phyloP scores from a whole-genome alignment of 371 early-diverging fungal genomes.

The Rhizopus arrhizus region DNA sequence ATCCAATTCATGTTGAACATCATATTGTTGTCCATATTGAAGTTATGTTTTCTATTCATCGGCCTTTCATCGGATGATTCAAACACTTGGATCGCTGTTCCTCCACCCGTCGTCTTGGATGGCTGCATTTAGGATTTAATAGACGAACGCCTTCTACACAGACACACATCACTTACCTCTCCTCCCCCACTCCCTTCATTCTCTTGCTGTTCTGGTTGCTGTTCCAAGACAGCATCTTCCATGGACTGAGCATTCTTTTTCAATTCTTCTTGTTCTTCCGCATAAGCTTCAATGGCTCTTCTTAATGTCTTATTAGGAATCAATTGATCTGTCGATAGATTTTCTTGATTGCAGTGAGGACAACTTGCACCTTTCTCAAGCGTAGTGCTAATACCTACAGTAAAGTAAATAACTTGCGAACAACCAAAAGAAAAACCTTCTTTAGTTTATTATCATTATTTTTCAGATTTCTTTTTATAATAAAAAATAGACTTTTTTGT shows the following conservation, averaged over 20 bases:
- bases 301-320: slow-evolving; percentile 44
- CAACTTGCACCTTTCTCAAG: slow-evolving; percentile 38
- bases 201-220: slow-evolving; percentile 5
- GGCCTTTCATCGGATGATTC: slow-evolving; percentile 35
- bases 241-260: slow-evolving; percentile 25
- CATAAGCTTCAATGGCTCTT: slow-evolving; percentile 33
- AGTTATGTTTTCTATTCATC: slow-evolving; percentile 24
- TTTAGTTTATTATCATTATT: slow-evolving; percentile 3
- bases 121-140: background rate
- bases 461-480: slow-evolving; percentile 6
- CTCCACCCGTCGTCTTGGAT: slow-evolving; percentile 7
- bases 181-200: background rate
- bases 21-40: slow-evolving; percentile 21
- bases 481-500: background rate
- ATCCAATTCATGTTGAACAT: slow-evolving; percentile 47
- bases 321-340: slow-evolving; percentile 28
- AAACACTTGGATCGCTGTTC: slow-evolving; percentile 38
- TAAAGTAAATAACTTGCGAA: slow-evolving; percentile 13
- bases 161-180: too few species aligned
- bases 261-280: slow-evolving; percentile 30
- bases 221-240: slow-evolving; percentile 4
- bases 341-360: slow-evolving; percentile 40
- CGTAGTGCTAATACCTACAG: slow-evolving; percentile 35
- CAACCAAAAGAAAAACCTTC: slow-evolving; percentile 4
- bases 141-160: too few species aligned